Conservation (phyloP, 495 filamentous ascomycete genomes). For the Xylaria venustula region DNA sequence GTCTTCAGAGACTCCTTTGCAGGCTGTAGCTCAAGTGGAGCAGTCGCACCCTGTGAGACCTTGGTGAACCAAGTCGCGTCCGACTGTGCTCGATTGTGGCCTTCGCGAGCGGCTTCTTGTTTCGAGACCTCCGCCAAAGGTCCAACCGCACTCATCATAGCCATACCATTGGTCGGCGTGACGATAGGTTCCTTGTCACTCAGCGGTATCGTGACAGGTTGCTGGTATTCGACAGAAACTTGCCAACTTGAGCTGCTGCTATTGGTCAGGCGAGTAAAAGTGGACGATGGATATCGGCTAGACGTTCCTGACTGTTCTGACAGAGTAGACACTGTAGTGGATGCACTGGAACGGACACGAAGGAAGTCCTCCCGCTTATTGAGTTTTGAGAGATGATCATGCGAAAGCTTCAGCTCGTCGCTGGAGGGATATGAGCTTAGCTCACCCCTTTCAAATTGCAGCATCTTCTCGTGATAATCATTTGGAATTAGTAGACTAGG, state of each 20-base stretch:
- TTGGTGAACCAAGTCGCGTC: conserved; percentile 24
- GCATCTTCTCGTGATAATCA: conserved; percentile 49
- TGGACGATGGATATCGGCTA: conserved; percentile 44
- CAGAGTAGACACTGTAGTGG: conserved; percentile 38
- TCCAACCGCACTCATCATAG: not conserved
- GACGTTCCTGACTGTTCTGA: conserved; percentile 28
- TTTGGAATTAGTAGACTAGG: conserved; percentile 54
- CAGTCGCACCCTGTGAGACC: conserved; percentile 10
- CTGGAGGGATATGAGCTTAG: conserved; percentile 4
- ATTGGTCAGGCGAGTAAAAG: conserved; percentile 43
- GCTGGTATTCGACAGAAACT: conserved; percentile 15
- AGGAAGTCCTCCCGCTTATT: conserved; percentile 23
- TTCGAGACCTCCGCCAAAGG: not conserved
- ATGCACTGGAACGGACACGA: conserved; percentile 39
- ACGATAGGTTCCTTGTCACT: conserved; percentile 10
- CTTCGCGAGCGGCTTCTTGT: conserved; percentile 19
- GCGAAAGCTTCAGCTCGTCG: conserved; percentile 27
- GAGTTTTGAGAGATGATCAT: conserved; percentile 33
- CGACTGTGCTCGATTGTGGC: conserved; percentile 24
- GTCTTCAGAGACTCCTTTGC: conserved; percentile 21
- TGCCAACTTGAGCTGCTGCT: conserved; percentile 42
- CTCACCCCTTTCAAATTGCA: conserved; percentile 36
- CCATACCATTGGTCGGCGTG: conserved; percentile 6
- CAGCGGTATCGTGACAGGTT: conserved; percentile 4
- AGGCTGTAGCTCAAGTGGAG: conserved; percentile 8